Evolutionary conservation across 208 protist genomes (phyloP), one percentile per base, ranked within the genome.

Genomic region (Leptomonas seymouri): DNA sequence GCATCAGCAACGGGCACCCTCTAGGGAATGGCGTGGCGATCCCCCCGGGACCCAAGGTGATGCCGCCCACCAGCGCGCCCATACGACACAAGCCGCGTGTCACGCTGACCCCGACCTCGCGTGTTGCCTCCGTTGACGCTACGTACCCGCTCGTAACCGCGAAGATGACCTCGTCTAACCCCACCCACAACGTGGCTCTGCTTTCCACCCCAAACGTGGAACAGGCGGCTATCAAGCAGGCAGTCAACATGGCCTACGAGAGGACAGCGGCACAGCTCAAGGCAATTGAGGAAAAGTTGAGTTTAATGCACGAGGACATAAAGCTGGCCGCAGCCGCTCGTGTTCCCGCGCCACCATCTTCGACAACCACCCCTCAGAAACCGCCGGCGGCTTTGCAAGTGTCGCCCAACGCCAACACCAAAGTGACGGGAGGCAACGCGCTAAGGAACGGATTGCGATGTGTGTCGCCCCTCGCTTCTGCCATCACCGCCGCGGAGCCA

Each of bases 261-360:
- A 57, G 53, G 18, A 78, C 82, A 23, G 82, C 80, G 53, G 70
- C 67, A 41, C 83, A 87, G 50, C 60, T 90, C 50, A 65, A 81
- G 45, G 65, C 50, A 0, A 75, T 93, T 18, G 72, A 83, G 67
- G 42, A 53, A 4, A 89, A 90, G 71, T 73, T 91, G 53, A 74
- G 68, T 3, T 30, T 39, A 8, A 84, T 91, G 70, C 87, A 89
- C 55, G 73, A 74, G 15, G 90, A 93, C 34, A 67, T 92, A 36
- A 67, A 78, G 55, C 71, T 63, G 18, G 25, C 42, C 45, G 31
- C 60, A 16, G 50, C 39, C 60, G 31, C 15, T 25, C 3, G 11
- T 7, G 44, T 15, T 36, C 25, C 55, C 57, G 49, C 9, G 7
- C 34, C 34, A 3, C 34, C 34, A 9, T 12, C 34, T 39, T 9